Percentiles rank a stretch among this genome's conserved stretches.
These are phyloP conservation scores for Phytophthora cajani DNA, from an alignment of 352 stramenopile species.

Conservation along the genomic window DNA sequence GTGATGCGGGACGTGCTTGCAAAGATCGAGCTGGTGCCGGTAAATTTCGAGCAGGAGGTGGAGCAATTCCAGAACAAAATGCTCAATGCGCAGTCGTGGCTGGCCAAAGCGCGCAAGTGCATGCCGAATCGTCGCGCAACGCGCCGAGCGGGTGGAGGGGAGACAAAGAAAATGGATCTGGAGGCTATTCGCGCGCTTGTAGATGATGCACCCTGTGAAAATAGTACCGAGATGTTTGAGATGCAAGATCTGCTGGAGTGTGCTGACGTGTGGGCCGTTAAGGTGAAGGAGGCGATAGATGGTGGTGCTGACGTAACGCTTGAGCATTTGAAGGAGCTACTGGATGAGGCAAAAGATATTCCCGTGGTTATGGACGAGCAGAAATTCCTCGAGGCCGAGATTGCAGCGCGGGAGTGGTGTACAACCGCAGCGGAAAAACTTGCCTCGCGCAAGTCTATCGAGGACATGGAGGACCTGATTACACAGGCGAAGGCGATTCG, in stretches of 20 bases:
- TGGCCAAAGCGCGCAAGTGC: constrained; percentile 87
- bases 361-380: constrained; percentile 91
- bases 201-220: constrained; percentile 86
- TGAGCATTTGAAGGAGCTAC: constrained; percentile 74
- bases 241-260: constrained; percentile 91
- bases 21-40: constrained; percentile 84
- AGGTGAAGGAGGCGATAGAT: constrained; percentile 83
- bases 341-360: constrained; percentile 84
- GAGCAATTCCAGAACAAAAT: constrained; percentile 87
- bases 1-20: constrained; percentile 83
- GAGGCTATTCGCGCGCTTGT: constrained; percentile 82
- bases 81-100: constrained; percentile 83
- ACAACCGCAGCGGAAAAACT: constrained; percentile 61
- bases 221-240: constrained; percentile 88
- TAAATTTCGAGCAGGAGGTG: constrained; percentile 85
- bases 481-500: constrained; percentile 78
- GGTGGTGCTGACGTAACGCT: constrained; percentile 71
- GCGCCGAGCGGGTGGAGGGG: constrained; percentile 51
- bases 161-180: constrained; percentile 86
- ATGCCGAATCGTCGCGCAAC: constrained; percentile 81
- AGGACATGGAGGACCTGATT: constrained; percentile 65
- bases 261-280: constrained; percentile 83
- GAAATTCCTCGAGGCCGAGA: constrained; percentile 78
- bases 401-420: constrained; percentile 82
- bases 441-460: constrained; percentile 61